Percentiles rank a stretch among this genome's conserved stretches.
Conservation (phyloP, 2,329 filamentous ascomycete species). For the Diaporthe helianthi region DNA sequence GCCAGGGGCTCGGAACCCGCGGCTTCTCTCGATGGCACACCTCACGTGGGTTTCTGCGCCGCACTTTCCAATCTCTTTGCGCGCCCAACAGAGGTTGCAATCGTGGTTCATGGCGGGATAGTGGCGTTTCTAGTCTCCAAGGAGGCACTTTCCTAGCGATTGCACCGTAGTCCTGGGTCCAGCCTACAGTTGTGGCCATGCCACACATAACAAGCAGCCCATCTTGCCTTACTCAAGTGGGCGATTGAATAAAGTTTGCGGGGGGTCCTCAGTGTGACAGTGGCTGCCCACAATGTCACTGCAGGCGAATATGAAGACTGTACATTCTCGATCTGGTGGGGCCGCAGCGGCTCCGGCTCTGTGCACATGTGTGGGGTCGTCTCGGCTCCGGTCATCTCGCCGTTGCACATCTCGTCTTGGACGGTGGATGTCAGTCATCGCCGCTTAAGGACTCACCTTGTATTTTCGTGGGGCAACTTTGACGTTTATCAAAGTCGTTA, state of each 20-base stretch:
- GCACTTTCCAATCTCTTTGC: not conserved
- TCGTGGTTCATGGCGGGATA: not conserved
- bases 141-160: not conserved
- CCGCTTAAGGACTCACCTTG: not conserved
- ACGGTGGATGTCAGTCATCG: too few species aligned
- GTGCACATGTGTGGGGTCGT: not conserved
- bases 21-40: not conserved
- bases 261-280: too few species aligned
- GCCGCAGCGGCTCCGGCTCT: not conserved
- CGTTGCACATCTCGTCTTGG: not conserved
- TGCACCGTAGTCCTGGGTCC: conserved; percentile 1
- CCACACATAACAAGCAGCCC: not conserved
- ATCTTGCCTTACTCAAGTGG: too few species aligned
- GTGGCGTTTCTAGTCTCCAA: too few species aligned
- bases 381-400: not conserved
- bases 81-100: not conserved
- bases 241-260: not conserved
- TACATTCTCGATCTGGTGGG: too few species aligned
- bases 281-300: not conserved
- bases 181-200: not conserved
- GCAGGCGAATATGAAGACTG: too few species aligned
- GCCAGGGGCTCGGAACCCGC: conserved; percentile 18
- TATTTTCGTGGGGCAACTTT: too few species aligned
- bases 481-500: too few species aligned
- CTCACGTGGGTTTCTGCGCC: not conserved